Evolutionary conservation across 768 basidiomycete species (phyloP).

Genomic region (Hortiboletus campestris): DNA sequence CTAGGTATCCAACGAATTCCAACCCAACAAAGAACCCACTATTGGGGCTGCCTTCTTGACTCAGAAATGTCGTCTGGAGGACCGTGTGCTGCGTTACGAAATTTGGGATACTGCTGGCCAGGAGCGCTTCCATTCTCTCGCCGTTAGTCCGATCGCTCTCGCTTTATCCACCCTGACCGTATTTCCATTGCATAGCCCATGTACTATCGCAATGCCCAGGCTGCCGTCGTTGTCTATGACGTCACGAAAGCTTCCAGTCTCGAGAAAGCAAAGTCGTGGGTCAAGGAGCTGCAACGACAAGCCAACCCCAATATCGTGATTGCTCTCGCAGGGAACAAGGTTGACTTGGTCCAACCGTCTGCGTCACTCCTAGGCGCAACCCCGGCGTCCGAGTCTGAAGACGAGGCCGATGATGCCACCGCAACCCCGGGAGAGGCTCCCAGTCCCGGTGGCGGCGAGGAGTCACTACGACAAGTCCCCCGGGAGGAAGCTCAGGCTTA

Average conservation of each 20-base stretch:
- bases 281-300: conserved; percentile 97
- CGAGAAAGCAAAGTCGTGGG: conserved; percentile 99
- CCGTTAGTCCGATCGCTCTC: conserved; percentile 49
- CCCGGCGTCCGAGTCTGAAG: conserved; percentile 69
- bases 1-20: conserved; percentile 95
- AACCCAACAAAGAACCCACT: conserved; percentile 97
- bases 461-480: conserved; percentile 84
- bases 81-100: conserved; percentile 90
- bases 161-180: conserved; percentile 2
- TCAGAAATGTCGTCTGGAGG: conserved; percentile 93
- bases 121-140: conserved; percentile 97
- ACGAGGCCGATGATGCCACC: conserved; percentile 91
- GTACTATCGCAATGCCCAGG: conserved; percentile 98
- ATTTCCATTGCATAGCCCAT: conserved; percentile 62
- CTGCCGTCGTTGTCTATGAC: conserved; percentile 98
- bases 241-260: conserved; percentile 93
- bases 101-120: conserved; percentile 97
- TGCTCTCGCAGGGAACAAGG: conserved; percentile 96
- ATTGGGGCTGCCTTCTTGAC: conserved; percentile 96
- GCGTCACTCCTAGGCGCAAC: conserved; percentile 47
- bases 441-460: conserved; percentile 52
- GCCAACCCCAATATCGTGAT: conserved; percentile 99
- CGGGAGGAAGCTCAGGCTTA: conserved; percentile 96
- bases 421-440: conserved; percentile 74
- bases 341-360: conserved; percentile 80